Evolutionary conservation across 257 asterid genomes (phyloP).

Genomic region (Rauvolfia tetraphylla): DNA sequence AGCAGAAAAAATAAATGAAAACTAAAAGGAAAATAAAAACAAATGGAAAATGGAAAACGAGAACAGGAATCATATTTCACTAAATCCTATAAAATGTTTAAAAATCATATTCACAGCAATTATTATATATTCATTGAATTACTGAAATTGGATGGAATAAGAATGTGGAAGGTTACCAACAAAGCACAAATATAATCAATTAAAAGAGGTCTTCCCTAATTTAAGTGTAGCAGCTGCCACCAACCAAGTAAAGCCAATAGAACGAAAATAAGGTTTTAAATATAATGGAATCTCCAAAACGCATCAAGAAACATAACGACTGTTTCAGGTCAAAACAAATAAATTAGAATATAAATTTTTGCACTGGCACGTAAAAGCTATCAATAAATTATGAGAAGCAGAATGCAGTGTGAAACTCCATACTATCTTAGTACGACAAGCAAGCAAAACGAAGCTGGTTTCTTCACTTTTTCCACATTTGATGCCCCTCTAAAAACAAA

Average conservation of each 20-base stretch:
- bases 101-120: background rate
- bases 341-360: background rate
- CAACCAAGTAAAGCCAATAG: background rate
- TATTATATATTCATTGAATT: background rate
- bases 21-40: background rate
- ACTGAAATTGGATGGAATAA: background rate
- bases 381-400: background rate
- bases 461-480: background rate
- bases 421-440: background rate
- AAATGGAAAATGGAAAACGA: background rate
- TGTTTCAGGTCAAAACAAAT: slow-evolving; percentile 12
- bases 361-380: background rate
- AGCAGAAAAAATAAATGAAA: background rate
- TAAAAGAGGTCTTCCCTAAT: background rate
- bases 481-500: background rate
- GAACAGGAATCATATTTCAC: background rate
- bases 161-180: background rate
- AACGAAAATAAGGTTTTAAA: slow-evolving; percentile 8
- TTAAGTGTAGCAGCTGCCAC: background rate
- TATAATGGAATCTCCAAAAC: slow-evolving; percentile 4
- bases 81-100: background rate
- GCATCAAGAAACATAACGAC: background rate
- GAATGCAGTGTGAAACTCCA: background rate
- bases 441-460: background rate
- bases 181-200: background rate